These are phyloP conservation scores for Apiospora aurea DNA, from an alignment of 2,329 filamentous ascomycete genomes.

Conservation along the genomic window DNA sequence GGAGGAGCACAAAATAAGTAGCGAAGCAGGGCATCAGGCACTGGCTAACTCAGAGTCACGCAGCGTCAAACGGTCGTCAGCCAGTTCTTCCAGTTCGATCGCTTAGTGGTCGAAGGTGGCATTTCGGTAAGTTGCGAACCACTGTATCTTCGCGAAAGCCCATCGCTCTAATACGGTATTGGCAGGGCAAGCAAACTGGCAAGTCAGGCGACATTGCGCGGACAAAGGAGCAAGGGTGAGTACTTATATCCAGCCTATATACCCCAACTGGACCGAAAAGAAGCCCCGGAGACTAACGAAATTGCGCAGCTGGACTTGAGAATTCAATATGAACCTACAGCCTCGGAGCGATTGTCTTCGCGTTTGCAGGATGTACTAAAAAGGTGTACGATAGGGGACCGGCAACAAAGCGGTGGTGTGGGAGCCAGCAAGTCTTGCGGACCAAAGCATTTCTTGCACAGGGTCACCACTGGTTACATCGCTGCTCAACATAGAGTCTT, in stretches of 20 bases:
- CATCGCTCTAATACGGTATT: neutral
- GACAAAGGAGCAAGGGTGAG: slow-evolving; percentile 82
- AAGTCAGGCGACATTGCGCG: slow-evolving; percentile 71
- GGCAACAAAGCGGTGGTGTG: neutral
- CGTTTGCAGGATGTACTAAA: slow-evolving; percentile 12
- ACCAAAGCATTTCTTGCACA: neutral
- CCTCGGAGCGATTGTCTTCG: neutral
- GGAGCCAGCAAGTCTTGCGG: neutral
- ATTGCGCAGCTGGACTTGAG: neutral
- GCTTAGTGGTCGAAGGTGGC: slow-evolving; percentile 89
- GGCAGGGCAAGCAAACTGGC: slow-evolving; percentile 72
- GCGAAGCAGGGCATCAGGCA: neutral
- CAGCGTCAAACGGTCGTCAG: slow-evolving; percentile 95
- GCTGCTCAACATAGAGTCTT: neutral
- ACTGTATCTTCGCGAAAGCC: slow-evolving; percentile 29
- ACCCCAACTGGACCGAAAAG: neutral
- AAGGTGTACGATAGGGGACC: neutral
- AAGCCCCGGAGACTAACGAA: neutral
- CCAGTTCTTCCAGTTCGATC: slow-evolving; percentile 92
- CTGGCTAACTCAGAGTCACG: slow-evolving; percentile 10
- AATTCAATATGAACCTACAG: neutral
- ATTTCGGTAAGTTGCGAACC: slow-evolving; percentile 68
- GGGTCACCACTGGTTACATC: neutral
- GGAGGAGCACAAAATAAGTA: neutral
- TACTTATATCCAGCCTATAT: slow-evolving; percentile 23